Evolutionary conservation across 2,329 filamentous ascomycete genomes (phyloP).

Genomic region (Immersiporthe knoxdaviesiana): DNA sequence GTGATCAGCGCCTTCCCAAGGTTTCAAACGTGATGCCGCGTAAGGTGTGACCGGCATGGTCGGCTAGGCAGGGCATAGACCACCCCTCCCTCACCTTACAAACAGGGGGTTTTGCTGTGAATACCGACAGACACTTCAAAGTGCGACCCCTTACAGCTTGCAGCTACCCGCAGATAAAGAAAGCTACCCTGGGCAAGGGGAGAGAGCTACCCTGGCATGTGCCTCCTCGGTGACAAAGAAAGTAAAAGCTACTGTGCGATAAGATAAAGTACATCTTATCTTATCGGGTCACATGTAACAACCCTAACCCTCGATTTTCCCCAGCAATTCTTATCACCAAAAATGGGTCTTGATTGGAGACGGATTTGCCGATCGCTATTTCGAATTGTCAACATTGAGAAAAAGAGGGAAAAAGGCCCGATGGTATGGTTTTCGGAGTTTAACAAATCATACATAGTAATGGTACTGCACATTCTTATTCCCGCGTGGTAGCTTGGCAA

Average conservation of each 20-base stretch:
- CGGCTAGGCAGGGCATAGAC: neutral
- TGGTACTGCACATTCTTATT: neutral
- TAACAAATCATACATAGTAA: no score
- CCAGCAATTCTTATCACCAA: no score
- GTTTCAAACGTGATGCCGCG: neutral
- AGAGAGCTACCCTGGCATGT: no score
- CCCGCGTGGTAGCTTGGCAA: neutral
- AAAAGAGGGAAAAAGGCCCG: neutral
- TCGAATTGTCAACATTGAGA: neutral
- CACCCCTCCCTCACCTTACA: neutral
- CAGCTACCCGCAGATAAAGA: no score
- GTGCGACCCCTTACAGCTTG: no score
- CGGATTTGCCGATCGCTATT: neutral
- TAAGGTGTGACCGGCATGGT: neutral
- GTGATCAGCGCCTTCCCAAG: neutral
- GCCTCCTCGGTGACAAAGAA: no score
- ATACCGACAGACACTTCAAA: no score
- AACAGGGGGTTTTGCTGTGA: no score
- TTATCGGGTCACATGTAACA: no score
- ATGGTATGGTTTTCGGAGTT: neutral
- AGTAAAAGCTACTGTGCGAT: no score
- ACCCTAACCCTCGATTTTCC: neutral
- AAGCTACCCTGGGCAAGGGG: no score
- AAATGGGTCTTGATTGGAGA: neutral
- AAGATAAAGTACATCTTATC: no score